phyloP scores from a whole-genome alignment of 73 alveolate species.

The Paramecium tetraurelia region DNA sequence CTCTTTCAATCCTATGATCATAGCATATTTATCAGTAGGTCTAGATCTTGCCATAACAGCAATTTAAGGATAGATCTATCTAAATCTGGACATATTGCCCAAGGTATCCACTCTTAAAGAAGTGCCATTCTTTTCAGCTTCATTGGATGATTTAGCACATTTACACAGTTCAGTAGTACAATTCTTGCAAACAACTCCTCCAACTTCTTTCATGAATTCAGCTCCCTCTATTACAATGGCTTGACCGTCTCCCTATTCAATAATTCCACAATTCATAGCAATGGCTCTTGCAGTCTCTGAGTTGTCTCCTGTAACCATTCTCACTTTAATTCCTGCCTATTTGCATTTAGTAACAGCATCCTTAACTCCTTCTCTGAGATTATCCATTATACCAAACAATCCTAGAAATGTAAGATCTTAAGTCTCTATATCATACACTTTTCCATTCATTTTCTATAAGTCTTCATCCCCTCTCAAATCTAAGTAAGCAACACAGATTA shows the following conservation, averaged over 20 bases:
- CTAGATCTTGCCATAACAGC: constrained; percentile 87
- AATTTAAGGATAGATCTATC: constrained; percentile 58
- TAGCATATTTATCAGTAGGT: constrained; percentile 90
- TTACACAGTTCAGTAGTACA: constrained; percentile 61
- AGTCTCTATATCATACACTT: constrained; percentile 67
- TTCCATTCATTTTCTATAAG: neutral
- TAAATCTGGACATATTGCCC: constrained; percentile 71
- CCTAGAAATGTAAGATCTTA: constrained; percentile 71
- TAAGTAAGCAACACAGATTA: constrained; percentile 73
- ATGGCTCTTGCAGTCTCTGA: constrained; percentile 89
- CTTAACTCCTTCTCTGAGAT: constrained; percentile 72
- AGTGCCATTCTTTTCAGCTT: constrained; percentile 39
- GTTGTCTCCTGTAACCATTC: constrained; percentile 95
- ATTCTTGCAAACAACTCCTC: constrained; percentile 82
- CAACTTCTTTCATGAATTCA: constrained; percentile 75
- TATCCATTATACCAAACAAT: constrained; percentile 78
- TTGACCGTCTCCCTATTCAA: neutral
- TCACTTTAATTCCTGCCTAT: constrained; percentile 83
- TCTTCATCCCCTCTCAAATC: constrained; percentile 63
- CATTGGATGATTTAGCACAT: constrained; percentile 56
- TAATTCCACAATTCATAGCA: constrained; percentile 81
- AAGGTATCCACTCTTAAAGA: constrained; percentile 73
- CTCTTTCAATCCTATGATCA: constrained; percentile 83
- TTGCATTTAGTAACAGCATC: constrained; percentile 55
- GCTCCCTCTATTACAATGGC: constrained; percentile 69